Conservation (phyloP, 257 asterid species). For the Haberlea rhodopensis region DNA sequence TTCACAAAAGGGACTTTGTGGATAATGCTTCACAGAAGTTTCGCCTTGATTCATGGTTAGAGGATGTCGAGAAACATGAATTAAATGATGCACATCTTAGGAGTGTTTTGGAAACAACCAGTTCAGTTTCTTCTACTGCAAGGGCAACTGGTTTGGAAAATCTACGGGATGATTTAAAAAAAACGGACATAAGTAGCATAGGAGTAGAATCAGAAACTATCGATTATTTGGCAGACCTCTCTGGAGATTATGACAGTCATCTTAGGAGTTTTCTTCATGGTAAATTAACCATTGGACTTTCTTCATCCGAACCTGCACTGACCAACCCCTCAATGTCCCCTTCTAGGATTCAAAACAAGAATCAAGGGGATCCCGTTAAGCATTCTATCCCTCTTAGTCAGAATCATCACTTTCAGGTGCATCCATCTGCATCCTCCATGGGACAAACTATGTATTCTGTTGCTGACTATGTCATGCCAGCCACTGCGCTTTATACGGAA, state of each 20-base stretch:
- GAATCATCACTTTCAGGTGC: slow-evolving; percentile 20
- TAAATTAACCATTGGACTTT: slow-evolving; percentile 29
- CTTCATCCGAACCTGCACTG: slow-evolving; percentile 15
- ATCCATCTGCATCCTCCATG: slow-evolving; percentile 2
- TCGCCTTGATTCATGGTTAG: slow-evolving; percentile 26
- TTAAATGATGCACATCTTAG: neutral
- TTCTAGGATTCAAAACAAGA: slow-evolving; percentile 21
- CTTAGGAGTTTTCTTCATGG: slow-evolving; percentile 47
- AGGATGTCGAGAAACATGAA: too few species aligned
- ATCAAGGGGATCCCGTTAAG: slow-evolving; percentile 19
- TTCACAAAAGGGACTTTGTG: slow-evolving; percentile 26
- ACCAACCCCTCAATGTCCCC: slow-evolving; percentile 21
- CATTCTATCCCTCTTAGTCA: slow-evolving; percentile 25
- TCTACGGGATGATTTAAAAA: too few species aligned
- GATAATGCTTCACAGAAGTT: slow-evolving; percentile 30
- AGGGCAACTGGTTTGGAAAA: too few species aligned
- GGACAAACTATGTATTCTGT: slow-evolving; percentile 19
- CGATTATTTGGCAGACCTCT: slow-evolving; percentile 44
- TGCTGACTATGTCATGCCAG: slow-evolving; percentile 18
- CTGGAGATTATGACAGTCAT: slow-evolving; percentile 50
- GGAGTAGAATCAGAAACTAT: slow-evolving; percentile 33
- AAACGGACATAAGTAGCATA: slow-evolving; percentile 18
- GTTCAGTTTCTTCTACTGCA: neutral
- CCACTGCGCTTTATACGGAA: slow-evolving; percentile 23
- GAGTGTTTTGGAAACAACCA: neutral